Conservation (phyloP, 371 early-diverging fungal genomes). For the Zychaea mexicana region DNA sequence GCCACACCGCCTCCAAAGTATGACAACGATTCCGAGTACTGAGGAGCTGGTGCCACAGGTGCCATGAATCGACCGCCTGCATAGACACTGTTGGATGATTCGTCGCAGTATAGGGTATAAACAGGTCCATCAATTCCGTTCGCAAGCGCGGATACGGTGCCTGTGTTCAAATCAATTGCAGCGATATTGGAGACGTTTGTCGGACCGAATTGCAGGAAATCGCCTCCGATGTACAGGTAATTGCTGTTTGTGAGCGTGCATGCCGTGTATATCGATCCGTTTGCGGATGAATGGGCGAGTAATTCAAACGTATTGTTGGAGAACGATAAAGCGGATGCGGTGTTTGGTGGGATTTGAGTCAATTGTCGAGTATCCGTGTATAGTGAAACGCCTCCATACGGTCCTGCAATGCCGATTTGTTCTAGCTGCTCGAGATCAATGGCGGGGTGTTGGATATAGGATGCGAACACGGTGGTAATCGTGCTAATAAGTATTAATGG, state of each 20-base stretch:
- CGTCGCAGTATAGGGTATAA: conserved; percentile 64
- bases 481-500: neutral
- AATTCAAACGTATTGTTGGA: conserved; percentile 38
- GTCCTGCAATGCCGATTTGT: conserved; percentile 42
- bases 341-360: conserved; percentile 31
- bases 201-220: conserved; percentile 36
- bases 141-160: conserved; percentile 41
- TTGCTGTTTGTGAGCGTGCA: conserved; percentile 27
- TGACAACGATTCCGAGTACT: conserved; percentile 37
- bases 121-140: conserved; percentile 78
- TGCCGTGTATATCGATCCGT: conserved; percentile 37
- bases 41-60: conserved; percentile 26
- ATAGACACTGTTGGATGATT: conserved; percentile 40
- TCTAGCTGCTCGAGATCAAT: conserved; percentile 36
- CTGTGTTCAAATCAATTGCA: conserved; percentile 44
- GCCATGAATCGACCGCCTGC: conserved; percentile 46
- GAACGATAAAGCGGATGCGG: conserved; percentile 36
- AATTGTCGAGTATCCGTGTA: conserved; percentile 42
- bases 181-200: conserved; percentile 55
- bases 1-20: conserved; percentile 62
- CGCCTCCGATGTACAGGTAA: conserved; percentile 53
- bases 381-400: conserved; percentile 45
- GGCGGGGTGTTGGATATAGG: conserved; percentile 34
- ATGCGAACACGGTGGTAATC: conserved; percentile 11
- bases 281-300: conserved; percentile 32